phyloP scores from a whole-genome alignment of 2,329 filamentous ascomycete genomes.

The Phoma sp. region DNA sequence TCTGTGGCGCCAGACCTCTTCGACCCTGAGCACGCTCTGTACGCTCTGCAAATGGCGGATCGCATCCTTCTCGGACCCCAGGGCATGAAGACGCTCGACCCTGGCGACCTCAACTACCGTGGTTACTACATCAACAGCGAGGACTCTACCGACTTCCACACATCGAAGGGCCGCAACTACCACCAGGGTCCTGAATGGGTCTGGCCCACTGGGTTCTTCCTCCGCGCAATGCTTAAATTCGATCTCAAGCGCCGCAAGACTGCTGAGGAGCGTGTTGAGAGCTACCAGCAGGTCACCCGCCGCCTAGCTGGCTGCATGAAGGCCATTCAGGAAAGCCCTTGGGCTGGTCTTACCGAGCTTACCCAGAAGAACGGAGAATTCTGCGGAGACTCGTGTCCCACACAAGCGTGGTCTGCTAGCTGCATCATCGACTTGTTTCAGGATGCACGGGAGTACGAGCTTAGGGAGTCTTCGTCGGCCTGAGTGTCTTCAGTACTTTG shows the following conservation, averaged over 20 bases:
- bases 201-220: slow-evolving; percentile 96
- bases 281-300: slow-evolving; percentile 92
- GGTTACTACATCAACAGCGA: slow-evolving; percentile 96
- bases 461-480: slow-evolving; percentile 17
- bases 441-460: slow-evolving; percentile 68
- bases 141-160: slow-evolving; percentile 89
- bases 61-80: slow-evolving; percentile 81
- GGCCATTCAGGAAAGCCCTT: slow-evolving; percentile 79
- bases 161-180: slow-evolving; percentile 94
- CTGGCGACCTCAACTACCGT: slow-evolving; percentile 88
- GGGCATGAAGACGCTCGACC: slow-evolving; percentile 96
- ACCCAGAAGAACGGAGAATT: slow-evolving; percentile 87
- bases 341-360: slow-evolving; percentile 91
- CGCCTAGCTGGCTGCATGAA: slow-evolving; percentile 84
- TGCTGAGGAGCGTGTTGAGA: slow-evolving; percentile 76
- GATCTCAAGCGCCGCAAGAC: slow-evolving; percentile 76
- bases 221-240: slow-evolving; percentile 89
- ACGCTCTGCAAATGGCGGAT: slow-evolving; percentile 82
- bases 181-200: slow-evolving; percentile 98
- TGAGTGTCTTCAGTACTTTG: background rate
- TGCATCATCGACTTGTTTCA: slow-evolving; percentile 97
- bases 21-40: slow-evolving; percentile 76
- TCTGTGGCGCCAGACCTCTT: slow-evolving; percentile 90
- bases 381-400: slow-evolving; percentile 92
- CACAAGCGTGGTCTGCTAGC: slow-evolving; percentile 94